Evolutionary conservation across 768 basidiomycete genomes (phyloP).

Genomic region (Tricholomella constricta): DNA sequence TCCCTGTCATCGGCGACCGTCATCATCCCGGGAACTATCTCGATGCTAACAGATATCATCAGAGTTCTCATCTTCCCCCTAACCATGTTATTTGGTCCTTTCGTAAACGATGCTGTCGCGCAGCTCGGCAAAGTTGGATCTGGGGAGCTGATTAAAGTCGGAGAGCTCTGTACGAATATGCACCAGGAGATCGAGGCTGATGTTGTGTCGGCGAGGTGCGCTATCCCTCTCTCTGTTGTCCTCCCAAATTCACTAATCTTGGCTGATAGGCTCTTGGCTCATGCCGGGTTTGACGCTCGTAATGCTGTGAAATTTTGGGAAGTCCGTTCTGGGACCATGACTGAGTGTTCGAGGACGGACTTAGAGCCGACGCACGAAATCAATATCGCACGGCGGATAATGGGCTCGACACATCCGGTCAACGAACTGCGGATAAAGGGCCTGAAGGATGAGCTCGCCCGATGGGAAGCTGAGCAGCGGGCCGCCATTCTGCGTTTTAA

Average conservation of each 20-base stretch:
- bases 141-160: conserved; percentile 70
- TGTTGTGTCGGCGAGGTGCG: conserved; percentile 78
- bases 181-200: conserved; percentile 94
- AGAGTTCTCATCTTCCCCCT: conserved; percentile 84
- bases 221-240: conserved; percentile 4
- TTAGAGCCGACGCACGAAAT: conserved; percentile 6
- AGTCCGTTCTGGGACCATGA: conserved; percentile 42
- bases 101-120: conserved; percentile 92
- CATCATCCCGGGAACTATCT: conserved; percentile 77
- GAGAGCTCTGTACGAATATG: conserved; percentile 75
- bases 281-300: conserved; percentile 89
- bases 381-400: conserved; percentile 44
- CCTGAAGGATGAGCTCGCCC: conserved; percentile 64
- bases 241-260: conserved; percentile 6
- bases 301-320: conserved; percentile 86
- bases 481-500: conserved; percentile 14
- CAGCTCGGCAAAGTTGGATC: conserved; percentile 77
- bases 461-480: conserved; percentile 66
- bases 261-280: conserved; percentile 73
- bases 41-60: conserved; percentile 73
- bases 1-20: conserved; percentile 85
- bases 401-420: conserved; percentile 68
- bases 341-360: conserved; percentile 46
- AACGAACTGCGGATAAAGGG: conserved; percentile 61
- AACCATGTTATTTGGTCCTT: conserved; percentile 92